Base-by-base conservation (phyloP, 495 filamentous ascomycete genomes). In the Penicillium pulvis region DNA sequence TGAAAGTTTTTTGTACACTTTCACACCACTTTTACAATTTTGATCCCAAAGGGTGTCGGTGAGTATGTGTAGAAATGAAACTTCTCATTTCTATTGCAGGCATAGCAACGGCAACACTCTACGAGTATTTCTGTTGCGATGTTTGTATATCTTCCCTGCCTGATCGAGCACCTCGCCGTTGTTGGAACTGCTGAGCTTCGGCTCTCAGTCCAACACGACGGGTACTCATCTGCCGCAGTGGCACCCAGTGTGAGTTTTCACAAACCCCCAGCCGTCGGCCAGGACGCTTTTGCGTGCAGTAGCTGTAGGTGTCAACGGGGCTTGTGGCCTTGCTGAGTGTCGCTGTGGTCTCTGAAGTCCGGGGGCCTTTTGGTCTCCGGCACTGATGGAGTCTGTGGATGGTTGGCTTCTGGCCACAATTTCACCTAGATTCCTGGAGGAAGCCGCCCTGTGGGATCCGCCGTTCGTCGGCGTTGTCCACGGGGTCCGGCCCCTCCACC, bases 361-460 rank as follows among this genome's bases (percentile, higher is more conserved):
- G 47, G 59, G 54, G 48, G 50, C 61, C 55, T 19, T 16, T 23
- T 53, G 35, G 56, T 41, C 33, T 56, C 60, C 56, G 63, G 72
- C 64, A 55, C 59, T 39, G 76, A 55, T 73, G 79, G 76, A 73
- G 73, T 82, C 71, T 81, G 79, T 83, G 76, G 78, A 77, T 75
- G 62, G 51, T 64, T 83, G 76, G 74, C 78, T 71, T 63, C 53
- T 78, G 71, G 77, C 72, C 64, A 82, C 8, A 57, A 57, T 62
- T 77, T 55, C 45, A 53, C 17, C 51, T 61, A 78, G 70, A 71
- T 70, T 75, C 46, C 69, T 43, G 80, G 76, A 72, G 77, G 75
- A 61, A 75, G 57, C 60, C 59, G 62, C 55, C 57, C 58, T 59
- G 59, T 58, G 57, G 69, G 71, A 75, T 47, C 75, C 76, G 73